Evolutionary conservation across 495 filamentous ascomycete genomes (phyloP).

Genomic region (Amorphotheca resinae): DNA sequence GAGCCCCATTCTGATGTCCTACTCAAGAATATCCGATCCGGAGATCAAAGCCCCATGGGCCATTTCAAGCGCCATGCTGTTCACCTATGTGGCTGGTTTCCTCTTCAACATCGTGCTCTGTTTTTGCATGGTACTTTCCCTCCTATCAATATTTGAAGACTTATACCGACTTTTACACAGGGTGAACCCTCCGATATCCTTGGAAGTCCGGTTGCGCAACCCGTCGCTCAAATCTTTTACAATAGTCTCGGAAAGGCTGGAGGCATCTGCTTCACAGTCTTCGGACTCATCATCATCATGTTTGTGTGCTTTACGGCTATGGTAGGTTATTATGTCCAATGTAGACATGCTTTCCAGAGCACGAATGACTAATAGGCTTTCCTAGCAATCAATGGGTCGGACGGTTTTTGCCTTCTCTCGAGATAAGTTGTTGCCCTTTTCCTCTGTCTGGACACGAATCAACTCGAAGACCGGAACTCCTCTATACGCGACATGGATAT

Average conservation of each 20-base stretch:
- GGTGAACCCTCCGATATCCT: slow-evolving; percentile 33
- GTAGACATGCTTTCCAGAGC: background rate
- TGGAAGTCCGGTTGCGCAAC: slow-evolving; percentile 36
- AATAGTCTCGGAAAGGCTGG: slow-evolving; percentile 44
- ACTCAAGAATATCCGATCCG: slow-evolving; percentile 35
- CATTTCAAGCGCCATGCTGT: slow-evolving; percentile 44
- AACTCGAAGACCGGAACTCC: slow-evolving; percentile 42
- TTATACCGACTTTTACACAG: background rate
- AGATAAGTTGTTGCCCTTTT: slow-evolving; percentile 44
- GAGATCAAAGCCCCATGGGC: slow-evolving; percentile 47
- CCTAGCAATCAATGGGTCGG: slow-evolving; percentile 40
- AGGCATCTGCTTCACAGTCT: slow-evolving; percentile 48
- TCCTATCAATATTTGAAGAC: background rate
- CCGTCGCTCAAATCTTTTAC: slow-evolving; percentile 54
- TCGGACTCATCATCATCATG: slow-evolving; percentile 43
- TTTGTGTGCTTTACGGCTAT: slow-evolving; percentile 50
- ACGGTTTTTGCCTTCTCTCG: slow-evolving; percentile 52
- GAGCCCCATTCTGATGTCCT: background rate
- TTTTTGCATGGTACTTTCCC: slow-evolving; percentile 41
- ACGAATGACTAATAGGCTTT: background rate
- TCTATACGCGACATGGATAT: slow-evolving; percentile 49
- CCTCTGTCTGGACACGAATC: slow-evolving; percentile 42
- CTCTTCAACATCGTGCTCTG: slow-evolving; percentile 52
- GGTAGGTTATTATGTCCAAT: slow-evolving; percentile 2
- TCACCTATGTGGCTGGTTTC: slow-evolving; percentile 48